phyloP scores from a whole-genome alignment of 371 early-diverging fungal species.

The Actinomucor elegans region DNA sequence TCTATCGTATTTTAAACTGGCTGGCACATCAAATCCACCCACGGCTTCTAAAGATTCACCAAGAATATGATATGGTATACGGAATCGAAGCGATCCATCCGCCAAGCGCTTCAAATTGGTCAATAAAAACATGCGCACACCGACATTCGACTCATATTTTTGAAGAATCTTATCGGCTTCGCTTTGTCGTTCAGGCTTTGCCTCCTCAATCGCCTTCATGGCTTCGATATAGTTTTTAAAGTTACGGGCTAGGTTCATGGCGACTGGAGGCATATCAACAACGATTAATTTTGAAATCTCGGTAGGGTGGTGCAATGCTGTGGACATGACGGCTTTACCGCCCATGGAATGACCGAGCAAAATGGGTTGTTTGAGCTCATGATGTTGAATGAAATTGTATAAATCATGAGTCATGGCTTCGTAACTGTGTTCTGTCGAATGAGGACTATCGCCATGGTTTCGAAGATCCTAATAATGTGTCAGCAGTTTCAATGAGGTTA shows the following conservation, averaged over 20 bases:
- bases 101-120: conserved; percentile 77
- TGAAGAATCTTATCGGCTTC: conserved; percentile 76
- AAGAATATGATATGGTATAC: conserved; percentile 74
- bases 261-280: conserved; percentile 84
- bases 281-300: conserved; percentile 72
- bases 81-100: conserved; percentile 54
- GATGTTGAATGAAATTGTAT: conserved; percentile 56
- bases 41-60: conserved; percentile 56
- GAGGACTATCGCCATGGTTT: conserved; percentile 93
- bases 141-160: conserved; percentile 52
- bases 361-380: conserved; percentile 51
- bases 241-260: conserved; percentile 46
- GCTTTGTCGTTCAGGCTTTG: conserved; percentile 54
- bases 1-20: conserved; percentile 35
- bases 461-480: conserved; percentile 77
- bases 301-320: conserved; percentile 62
- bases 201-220: conserved; percentile 70
- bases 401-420: conserved; percentile 81
- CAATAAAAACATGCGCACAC: conserved; percentile 83
- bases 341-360: conserved; percentile 95
- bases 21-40: conserved; percentile 53
- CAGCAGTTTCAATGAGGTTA: no score
- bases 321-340: conserved; percentile 87
- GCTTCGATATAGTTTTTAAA: conserved; percentile 62
- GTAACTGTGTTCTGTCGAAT: conserved; percentile 68